Percentiles rank a stretch among this genome's conserved stretches.
Evolutionary conservation across 192 early-diverging fungal genomes (phyloP).

Genomic region (Coemansia sp.): DNA sequence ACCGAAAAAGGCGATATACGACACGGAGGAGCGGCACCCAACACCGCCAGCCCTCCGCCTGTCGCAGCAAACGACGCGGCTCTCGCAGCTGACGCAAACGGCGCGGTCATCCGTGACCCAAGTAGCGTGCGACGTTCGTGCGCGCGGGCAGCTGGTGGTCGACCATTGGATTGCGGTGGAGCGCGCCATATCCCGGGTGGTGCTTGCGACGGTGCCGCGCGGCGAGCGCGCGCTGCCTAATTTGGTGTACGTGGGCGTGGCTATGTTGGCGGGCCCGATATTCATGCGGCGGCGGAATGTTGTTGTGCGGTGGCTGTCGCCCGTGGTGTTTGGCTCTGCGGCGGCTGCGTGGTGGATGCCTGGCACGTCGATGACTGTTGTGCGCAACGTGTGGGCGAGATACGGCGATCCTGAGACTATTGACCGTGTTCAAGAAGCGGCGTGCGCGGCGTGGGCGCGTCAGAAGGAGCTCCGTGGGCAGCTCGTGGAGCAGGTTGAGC

Average conservation of each 20-base stretch:
- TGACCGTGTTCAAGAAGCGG: slow-evolving; percentile 4
- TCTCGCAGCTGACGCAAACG: slow-evolving; percentile 1
- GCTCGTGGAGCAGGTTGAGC: neutral
- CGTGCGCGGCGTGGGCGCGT: neutral
- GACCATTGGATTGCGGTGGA: slow-evolving; percentile 27
- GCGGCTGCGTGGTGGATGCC: slow-evolving; percentile 40
- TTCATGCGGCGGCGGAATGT: slow-evolving; percentile 41
- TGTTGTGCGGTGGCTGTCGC: slow-evolving; percentile 38
- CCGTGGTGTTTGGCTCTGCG: slow-evolving; percentile 34
- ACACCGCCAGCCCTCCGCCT: neutral
- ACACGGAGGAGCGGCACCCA: neutral
- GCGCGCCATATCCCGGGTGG: slow-evolving; percentile 1
- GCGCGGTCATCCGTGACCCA: slow-evolving; percentile 1
- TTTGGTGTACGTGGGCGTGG: slow-evolving; percentile 47
- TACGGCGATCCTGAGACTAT: slow-evolving; percentile 42
- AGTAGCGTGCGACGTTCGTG: neutral
- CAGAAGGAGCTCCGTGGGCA: neutral
- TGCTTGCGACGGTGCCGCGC: slow-evolving; percentile 31
- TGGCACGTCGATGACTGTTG: slow-evolving; percentile 36
- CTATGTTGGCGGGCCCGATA: slow-evolving; percentile 46
- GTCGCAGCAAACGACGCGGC: slow-evolving; percentile 8
- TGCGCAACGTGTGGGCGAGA: slow-evolving; percentile 46
- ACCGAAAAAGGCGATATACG: slow-evolving; percentile 48
- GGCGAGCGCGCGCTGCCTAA: slow-evolving; percentile 40
- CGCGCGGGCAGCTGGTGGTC: slow-evolving; percentile 19